A percentile compares a stretch with the other conserved stretches of the same genome.
Evolutionary conservation across 2,329 filamentous ascomycete species (phyloP).

Genomic region (Stagonosporopsis vannaccii): DNA sequence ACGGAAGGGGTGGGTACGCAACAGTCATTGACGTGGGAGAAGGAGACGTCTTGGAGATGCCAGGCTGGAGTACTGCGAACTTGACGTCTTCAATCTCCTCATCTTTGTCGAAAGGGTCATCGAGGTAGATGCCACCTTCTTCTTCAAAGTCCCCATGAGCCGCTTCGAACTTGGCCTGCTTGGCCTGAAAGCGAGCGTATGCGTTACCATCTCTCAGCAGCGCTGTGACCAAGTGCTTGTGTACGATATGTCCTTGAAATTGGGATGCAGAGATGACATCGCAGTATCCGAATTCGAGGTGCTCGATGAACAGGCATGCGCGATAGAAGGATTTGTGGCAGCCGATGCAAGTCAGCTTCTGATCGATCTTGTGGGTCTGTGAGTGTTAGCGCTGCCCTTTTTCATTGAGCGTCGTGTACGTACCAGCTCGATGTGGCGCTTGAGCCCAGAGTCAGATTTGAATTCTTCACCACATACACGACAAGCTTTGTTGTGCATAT

Average conservation of each 20-base stretch:
- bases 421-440: constrained; percentile 61
- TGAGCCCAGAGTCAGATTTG: constrained; percentile 59
- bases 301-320: constrained; percentile 59
- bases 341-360: constrained; percentile 61
- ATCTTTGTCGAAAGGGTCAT: constrained; percentile 26
- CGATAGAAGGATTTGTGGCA: constrained; percentile 58
- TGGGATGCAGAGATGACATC: constrained; percentile 49
- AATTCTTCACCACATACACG: constrained; percentile 65
- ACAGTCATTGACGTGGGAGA: background rate
- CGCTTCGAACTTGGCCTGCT: constrained; percentile 39
- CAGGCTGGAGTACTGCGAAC: constrained; percentile 38
- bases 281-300: constrained; percentile 64
- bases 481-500: constrained; percentile 60
- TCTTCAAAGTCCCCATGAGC: constrained; percentile 38
- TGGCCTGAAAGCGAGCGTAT: constrained; percentile 36
- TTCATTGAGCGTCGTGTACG: constrained; percentile 17
- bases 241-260: constrained; percentile 58
- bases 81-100: constrained; percentile 27
- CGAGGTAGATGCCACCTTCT: constrained; percentile 34
- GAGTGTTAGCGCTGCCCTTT: background rate
- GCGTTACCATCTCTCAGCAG: constrained; percentile 31
- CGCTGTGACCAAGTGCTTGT: constrained; percentile 57
- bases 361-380: constrained; percentile 58
- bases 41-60: constrained; percentile 7
- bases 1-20: constrained; percentile 34